These are phyloP conservation scores for Neospermospora avenae DNA, from an alignment of 2,329 filamentous ascomycete genomes.

Conservation along the genomic window DNA sequence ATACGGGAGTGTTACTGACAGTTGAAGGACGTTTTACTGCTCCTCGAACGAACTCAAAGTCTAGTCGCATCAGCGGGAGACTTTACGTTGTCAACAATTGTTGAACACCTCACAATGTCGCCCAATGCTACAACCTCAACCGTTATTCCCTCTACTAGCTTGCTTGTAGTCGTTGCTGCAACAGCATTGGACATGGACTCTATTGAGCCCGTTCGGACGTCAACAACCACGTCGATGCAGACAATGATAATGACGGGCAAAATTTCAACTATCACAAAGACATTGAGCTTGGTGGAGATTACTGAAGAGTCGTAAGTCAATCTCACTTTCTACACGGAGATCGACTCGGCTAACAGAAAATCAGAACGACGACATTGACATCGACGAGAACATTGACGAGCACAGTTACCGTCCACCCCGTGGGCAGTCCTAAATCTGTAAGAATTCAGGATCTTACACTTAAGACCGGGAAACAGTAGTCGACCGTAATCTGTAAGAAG, in stretches of 20 bases:
- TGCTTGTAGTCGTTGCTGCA: background rate
- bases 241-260: background rate
- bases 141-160: background rate
- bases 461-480: background rate
- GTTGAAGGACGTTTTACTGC: slow-evolving; percentile 18
- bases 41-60: slow-evolving; percentile 18
- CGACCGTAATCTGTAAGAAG: too few species aligned
- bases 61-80: slow-evolving; percentile 18
- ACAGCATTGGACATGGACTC: background rate
- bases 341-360: background rate
- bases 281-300: background rate
- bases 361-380: slow-evolving; percentile 2
- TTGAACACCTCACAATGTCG: slow-evolving; percentile 15
- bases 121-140: slow-evolving; percentile 12
- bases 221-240: background rate
- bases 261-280: background rate
- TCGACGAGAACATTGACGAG: slow-evolving; percentile 1
- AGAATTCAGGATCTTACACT: background rate
- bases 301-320: background rate
- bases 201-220: background rate
- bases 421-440: background rate
- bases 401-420: background rate
- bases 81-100: slow-evolving; percentile 17
- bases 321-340: background rate
- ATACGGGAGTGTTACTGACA: background rate